Evolutionary conservation across 2,329 filamentous ascomycete genomes (phyloP).

Genomic region (Endocalyx cinctus): DNA sequence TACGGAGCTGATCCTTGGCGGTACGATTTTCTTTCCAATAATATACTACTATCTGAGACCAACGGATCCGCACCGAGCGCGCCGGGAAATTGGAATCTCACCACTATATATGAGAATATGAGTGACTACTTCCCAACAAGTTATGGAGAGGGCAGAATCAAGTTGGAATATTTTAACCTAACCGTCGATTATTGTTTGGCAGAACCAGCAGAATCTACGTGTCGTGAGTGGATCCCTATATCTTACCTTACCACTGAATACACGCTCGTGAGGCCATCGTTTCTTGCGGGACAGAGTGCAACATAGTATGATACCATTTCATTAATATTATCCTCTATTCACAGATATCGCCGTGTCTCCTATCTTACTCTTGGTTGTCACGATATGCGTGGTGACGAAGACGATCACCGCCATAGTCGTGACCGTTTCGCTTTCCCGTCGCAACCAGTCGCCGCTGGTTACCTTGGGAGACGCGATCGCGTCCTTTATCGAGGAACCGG

Average conservation of each 20-base stretch:
- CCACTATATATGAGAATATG: neutral
- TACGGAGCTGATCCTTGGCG: no score
- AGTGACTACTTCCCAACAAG: neutral
- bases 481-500: slow-evolving; percentile 44
- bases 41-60: no score
- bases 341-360: no score
- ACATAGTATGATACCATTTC: slow-evolving; percentile 1
- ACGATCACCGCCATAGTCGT: slow-evolving; percentile 5
- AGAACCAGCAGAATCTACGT: slow-evolving; percentile 4
- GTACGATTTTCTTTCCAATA: no score
- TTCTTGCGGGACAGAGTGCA: no score
- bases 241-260: neutral
- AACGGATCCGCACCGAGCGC: no score
- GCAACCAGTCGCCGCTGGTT: slow-evolving; percentile 38
- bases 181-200: slow-evolving; percentile 9
- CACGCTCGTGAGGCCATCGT: no score
- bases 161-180: slow-evolving; percentile 2
- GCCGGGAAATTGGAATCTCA: no score
- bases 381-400: no score
- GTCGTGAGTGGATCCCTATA: no score
- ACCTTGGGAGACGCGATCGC: slow-evolving; percentile 48
- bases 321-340: neutral
- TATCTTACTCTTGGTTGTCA: neutral
- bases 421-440: slow-evolving; percentile 24
- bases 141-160: no score